Evolutionary conservation across 805 yeast genomes (phyloP), one percentile per base, ranked within the genome.

Genomic region (Pichia phayaonensis): DNA sequence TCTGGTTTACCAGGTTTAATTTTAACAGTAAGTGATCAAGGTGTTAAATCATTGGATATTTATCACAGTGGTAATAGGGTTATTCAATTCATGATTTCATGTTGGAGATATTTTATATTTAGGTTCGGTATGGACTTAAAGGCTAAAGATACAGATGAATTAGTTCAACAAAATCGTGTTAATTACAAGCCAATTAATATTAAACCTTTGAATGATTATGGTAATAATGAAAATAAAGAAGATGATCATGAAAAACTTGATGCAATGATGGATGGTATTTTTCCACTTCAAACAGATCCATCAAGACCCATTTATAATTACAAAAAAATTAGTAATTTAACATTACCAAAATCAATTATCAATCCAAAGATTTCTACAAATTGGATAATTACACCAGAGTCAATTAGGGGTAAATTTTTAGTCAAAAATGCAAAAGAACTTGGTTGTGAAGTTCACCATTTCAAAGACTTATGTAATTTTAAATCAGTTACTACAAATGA

Each of bases 1-100:
- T 88, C 95, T n/a, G 99, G 99, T 0, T 66, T 92, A 8, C 97
- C 98, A 0, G 99, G 99, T 0, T 69, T 88, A 59, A 78, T 92
- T 45, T 69, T 92, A 46, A 88, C 97, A 0, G 72, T 86, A 15
- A 81, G 87, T 50, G 97, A 89, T 58, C 86, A 88, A 58, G 90
- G 89, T 2, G 73, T 76, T 54, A 75, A 76, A 45, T 72, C 72
- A 8, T 62, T 86, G 39, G 74, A 73, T n/a, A 68, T 88, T 0
- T 75, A 68, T 58, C 77, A 80, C 45, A 78, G 83, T n/a, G 68
- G 68, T 23, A 61, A 60, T 36, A 70, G 67, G 43, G 62, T 70
- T 2, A 61, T 79, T 27, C 72, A 75, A 50, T 83, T 80, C 61
- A 72, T 86, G 44, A 76, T 87, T 3, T 76, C 90, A 1, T 79